phyloP scores from a whole-genome alignment of 2,329 filamentous ascomycete genomes.

The Geosmithia putterillii region DNA sequence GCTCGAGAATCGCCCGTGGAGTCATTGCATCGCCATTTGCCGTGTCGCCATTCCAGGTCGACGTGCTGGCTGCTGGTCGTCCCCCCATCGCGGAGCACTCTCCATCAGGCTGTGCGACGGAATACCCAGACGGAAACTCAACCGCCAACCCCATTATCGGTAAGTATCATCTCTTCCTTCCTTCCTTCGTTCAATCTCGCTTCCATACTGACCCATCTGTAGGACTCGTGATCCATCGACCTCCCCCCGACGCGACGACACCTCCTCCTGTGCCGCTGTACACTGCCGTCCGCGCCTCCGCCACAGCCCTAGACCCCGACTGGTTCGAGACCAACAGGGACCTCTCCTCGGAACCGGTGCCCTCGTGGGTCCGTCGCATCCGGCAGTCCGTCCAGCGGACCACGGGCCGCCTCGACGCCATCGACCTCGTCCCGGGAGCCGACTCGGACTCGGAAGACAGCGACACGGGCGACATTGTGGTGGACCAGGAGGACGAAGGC shows the following conservation, averaged over 20 bases:
- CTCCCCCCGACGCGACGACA: slow-evolving; percentile 6
- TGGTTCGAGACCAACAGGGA: slow-evolving; percentile 42
- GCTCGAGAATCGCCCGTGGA: slow-evolving; percentile 32
- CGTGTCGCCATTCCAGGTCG: slow-evolving; percentile 37
- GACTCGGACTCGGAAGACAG: slow-evolving; percentile 15
- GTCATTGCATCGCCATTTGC: slow-evolving; percentile 39
- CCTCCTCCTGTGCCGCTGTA: slow-evolving; percentile 28
- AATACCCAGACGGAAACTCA: slow-evolving; percentile 20
- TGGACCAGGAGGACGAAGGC: slow-evolving; percentile 7
- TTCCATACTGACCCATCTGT: no score
- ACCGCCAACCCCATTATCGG: slow-evolving; percentile 34
- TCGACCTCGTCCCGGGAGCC: slow-evolving; percentile 17
- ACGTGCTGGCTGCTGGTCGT: slow-evolving; percentile 17
- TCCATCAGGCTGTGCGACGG: slow-evolving; percentile 30
- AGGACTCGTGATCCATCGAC: slow-evolving; percentile 34
- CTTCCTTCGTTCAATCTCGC: no score
- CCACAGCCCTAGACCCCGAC: slow-evolving; percentile 33
- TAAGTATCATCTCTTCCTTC: slow-evolving; percentile 10
- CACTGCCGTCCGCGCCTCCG: slow-evolving; percentile 39
- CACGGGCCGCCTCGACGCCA: slow-evolving; percentile 32
- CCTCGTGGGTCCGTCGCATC: slow-evolving; percentile 37
- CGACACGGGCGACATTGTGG: no score
- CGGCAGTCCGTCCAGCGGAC: slow-evolving; percentile 27
- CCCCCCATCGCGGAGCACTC: slow-evolving; percentile 19
- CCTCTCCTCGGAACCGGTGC: slow-evolving; percentile 8